A percentile compares a stretch with the other conserved stretches of the same genome.
These are phyloP conservation scores for Cyberlindnera veronae DNA, from an alignment of 805 yeast species.

Conservation along the genomic window DNA sequence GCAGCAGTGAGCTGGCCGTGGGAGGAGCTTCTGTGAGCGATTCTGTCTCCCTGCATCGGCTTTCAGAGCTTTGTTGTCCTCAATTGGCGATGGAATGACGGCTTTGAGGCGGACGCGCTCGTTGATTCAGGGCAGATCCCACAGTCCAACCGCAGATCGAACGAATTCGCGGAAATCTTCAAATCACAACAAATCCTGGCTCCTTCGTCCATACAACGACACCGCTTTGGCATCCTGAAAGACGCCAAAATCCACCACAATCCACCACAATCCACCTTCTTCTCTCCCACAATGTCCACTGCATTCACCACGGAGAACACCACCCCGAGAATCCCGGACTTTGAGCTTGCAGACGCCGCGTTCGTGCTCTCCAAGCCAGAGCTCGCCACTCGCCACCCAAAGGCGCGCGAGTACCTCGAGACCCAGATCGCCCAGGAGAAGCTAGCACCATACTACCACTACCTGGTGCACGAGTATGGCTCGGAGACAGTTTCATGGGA, in stretches of 20 bases:
- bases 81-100: too few relatives aligned
- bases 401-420: slow-evolving; percentile 43
- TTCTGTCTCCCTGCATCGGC: too few relatives aligned
- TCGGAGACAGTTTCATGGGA: slow-evolving; percentile 53
- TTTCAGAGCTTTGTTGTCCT: too few relatives aligned
- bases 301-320: slow-evolving; percentile 8
- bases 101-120: too few relatives aligned
- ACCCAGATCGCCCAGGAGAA: slow-evolving; percentile 53
- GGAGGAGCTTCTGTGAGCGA: too few relatives aligned
- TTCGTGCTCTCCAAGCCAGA: slow-evolving; percentile 52
- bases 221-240: too few relatives aligned
- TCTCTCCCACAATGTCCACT: not conserved
- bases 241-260: not conserved
- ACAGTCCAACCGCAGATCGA: too few relatives aligned
- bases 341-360: slow-evolving; percentile 74
- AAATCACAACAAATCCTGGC: too few relatives aligned
- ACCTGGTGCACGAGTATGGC: slow-evolving; percentile 49
- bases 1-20: too few relatives aligned
- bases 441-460: slow-evolving; percentile 81
- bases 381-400: slow-evolving; percentile 38
- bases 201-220: too few relatives aligned
- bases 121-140: too few relatives aligned
- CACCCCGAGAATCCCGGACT: slow-evolving; percentile 64
- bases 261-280: not conserved
- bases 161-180: too few relatives aligned